Conservation (phyloP, 2,329 filamentous ascomycete species). For the Talaromyces sp. region DNA sequence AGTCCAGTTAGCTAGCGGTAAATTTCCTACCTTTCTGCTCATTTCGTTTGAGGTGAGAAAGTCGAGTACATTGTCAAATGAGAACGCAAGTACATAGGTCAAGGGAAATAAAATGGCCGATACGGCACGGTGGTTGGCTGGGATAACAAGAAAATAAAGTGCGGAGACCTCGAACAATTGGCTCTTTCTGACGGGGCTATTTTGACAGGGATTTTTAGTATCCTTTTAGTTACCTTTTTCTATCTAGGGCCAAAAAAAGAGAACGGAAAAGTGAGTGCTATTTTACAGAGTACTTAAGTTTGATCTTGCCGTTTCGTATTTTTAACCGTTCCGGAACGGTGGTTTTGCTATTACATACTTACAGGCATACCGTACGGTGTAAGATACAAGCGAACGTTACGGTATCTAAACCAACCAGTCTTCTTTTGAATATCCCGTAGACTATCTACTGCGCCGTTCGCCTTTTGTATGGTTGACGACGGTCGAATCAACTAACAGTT, state of each 20-base stretch:
- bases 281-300: not conserved
- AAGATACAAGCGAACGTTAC: not conserved
- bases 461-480: not conserved
- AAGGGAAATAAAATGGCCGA: slow-evolving; percentile 12
- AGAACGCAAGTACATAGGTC: not conserved
- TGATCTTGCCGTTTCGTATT: not conserved
- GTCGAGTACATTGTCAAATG: not conserved
- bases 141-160: slow-evolving; percentile 8
- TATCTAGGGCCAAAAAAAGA: not conserved
- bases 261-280: not conserved
- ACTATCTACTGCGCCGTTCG: not conserved
- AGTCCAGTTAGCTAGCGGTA: slow-evolving; percentile 16
- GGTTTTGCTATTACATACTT: not conserved
- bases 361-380: not conserved
- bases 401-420: not conserved
- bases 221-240: not conserved
- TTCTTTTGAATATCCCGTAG: not conserved
- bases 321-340: not conserved
- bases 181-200: not conserved
- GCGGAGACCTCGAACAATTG: slow-evolving; percentile 13
- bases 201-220: slow-evolving; percentile 11
- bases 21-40: not conserved
- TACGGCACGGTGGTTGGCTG: slow-evolving; percentile 14
- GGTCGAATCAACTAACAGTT: slow-evolving; percentile 1
- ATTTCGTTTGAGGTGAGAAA: not conserved